Evolutionary conservation across 2,329 filamentous ascomycete genomes (phyloP).

Genomic region (Aspergillus sp.): DNA sequence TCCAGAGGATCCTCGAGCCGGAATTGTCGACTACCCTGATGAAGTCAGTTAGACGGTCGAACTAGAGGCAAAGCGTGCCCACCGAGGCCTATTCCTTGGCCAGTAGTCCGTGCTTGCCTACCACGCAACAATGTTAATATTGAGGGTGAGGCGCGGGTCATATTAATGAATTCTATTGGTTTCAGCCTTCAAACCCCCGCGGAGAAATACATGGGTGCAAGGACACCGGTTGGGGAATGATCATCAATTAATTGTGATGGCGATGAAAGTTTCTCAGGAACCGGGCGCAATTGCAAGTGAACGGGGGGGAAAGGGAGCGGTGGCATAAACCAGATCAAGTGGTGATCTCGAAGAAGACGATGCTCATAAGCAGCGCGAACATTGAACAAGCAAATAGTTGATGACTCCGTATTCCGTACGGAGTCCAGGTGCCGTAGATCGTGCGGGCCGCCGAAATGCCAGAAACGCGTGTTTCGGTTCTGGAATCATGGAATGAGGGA

Average conservation of each 20-base stretch:
- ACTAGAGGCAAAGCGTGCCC: not conserved
- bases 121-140: not conserved
- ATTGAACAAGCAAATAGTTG: not conserved
- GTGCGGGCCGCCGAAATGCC: not conserved
- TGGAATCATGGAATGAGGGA: conserved; percentile 3
- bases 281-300: not conserved
- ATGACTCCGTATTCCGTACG: not conserved
- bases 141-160: not conserved
- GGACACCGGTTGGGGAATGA: conserved; percentile 1
- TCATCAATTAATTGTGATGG: not conserved
- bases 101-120: not conserved
- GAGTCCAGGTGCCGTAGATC: not conserved
- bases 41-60: not conserved
- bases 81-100: not conserved
- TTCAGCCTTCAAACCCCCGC: not conserved
- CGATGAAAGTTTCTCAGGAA: not conserved
- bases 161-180: not conserved
- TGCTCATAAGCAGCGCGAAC: not conserved
- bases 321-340: not conserved
- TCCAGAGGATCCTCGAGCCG: not conserved
- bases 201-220: not conserved
- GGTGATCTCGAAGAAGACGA: not conserved
- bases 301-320: not conserved
- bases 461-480: conserved; percentile 3
- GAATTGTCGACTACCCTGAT: not conserved